Evolutionary conservation across 352 stramenopile genomes (phyloP).

Genomic region (Halophytophthora batemanensis): DNA sequence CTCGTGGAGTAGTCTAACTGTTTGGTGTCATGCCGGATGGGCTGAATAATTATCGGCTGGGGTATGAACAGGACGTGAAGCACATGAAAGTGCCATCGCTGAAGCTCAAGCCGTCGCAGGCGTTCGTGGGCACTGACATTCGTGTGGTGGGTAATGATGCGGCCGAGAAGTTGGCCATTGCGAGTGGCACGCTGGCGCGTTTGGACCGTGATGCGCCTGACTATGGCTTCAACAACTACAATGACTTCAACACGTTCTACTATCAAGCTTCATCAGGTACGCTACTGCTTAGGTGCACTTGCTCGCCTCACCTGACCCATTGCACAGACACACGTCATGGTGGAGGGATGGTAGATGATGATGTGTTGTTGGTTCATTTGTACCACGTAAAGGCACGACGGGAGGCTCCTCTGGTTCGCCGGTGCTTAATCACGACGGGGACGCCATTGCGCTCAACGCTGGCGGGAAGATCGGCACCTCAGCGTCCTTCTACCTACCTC

Average conservation of each 20-base stretch:
- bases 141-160: conserved; percentile 92
- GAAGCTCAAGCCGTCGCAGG: conserved; percentile 75
- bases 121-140: conserved; percentile 90
- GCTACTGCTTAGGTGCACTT: background rate
- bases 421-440: conserved; percentile 83
- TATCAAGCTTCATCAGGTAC: conserved; percentile 82
- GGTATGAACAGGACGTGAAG: conserved; percentile 62
- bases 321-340: background rate
- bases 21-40: background rate
- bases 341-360: background rate
- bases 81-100: conserved; percentile 81
- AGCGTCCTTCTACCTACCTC: conserved; percentile 89
- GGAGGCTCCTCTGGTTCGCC: conserved; percentile 88
- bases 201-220: conserved; percentile 88
- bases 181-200: conserved; percentile 88
- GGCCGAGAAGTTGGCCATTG: conserved; percentile 91
- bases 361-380: conserved; percentile 7
- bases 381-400: conserved; percentile 15
- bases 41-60: background rate
- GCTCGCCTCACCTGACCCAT: background rate
- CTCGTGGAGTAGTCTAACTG: background rate
- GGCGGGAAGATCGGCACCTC: conserved; percentile 86
- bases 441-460: conserved; percentile 91
- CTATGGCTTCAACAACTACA: conserved; percentile 91
- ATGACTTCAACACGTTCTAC: conserved; percentile 95